Evolutionary conservation across 768 basidiomycete genomes (phyloP), one percentile per base, ranked within the genome.

Genomic region (Phanerochaete sordida): DNA sequence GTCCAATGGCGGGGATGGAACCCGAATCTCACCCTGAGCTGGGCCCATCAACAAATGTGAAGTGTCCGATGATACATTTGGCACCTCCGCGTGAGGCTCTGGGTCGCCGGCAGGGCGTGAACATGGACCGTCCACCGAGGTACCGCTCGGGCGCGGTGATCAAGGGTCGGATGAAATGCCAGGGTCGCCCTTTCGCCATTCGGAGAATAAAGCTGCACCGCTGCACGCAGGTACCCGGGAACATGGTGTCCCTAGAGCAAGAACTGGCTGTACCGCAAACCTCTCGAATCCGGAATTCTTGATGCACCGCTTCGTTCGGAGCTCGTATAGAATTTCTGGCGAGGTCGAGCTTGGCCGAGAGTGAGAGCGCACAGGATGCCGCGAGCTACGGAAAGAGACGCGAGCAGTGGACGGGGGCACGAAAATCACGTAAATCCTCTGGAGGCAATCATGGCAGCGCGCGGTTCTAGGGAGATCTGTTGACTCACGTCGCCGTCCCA

Each of bases 41-140:
- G n/a, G n/a, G n/a, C 33, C 49, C 58, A 59, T 59, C 58, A 59
- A 45, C 49, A 8, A 15, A n/a, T n/a, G 31, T n/a, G 58, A 31
- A 28, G 43, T 28, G 26, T 26, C 28, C 56, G 28, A 57, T 57
- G 56, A 57, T 46, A 21, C 44, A 27, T 24, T n/a, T 46, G 56
- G 21, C 35, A 43, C 13, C 16, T 31, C 53, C 53, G 35, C 53
- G 27, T 37, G 53, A 39, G 28, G 35, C 26, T 37, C 53, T 35
- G 23, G 53, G 53, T 26, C 23, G 26, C 53, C 35, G 53, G 23
- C 51, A 31, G 21, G 51, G 30, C 23, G 35, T 24, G 31, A 39
- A 27, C 23, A 16, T 26, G 30, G 51, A 53, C 48, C 27, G 48
- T 23, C 23, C 15, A 50, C 24, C 48, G 48, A 23, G 5, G 16